phyloP scores from a whole-genome alignment of 306 rosid genomes.

The Inga laurina region DNA sequence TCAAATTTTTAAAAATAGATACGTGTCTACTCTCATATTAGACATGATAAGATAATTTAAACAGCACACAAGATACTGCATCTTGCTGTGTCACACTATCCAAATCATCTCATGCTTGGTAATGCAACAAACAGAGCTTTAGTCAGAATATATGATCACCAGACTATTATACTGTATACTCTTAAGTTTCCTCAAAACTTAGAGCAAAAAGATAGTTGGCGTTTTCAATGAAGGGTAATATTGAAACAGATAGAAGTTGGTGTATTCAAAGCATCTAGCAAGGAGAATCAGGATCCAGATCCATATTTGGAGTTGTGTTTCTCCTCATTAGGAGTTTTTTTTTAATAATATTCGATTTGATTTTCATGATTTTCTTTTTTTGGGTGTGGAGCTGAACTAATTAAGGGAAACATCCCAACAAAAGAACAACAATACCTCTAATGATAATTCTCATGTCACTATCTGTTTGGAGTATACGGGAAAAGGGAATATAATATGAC shows the following conservation, averaged over 20 bases:
- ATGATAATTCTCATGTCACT: slow-evolving; percentile 1
- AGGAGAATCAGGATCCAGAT: not conserved
- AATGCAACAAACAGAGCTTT: not conserved
- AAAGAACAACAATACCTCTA: not conserved
- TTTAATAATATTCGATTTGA: not conserved
- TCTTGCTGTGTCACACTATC: not conserved
- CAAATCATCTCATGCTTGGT: not conserved
- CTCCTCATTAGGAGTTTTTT: not conserved
- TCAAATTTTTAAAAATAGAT: not conserved
- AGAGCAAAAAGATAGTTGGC: not conserved
- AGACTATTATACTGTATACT: not conserved
- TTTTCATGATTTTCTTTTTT: not conserved
- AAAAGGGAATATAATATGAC: not conserved
- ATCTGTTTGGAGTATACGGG: not conserved
- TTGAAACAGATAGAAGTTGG: not conserved
- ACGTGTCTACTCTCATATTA: not conserved
- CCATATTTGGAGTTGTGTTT: not conserved
- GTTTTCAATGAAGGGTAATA: not conserved
- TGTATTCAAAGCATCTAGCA: not conserved
- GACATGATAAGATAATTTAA: not conserved
- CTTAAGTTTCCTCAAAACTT: not conserved
- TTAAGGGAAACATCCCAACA: not conserved
- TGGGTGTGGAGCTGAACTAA: not conserved
- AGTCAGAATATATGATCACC: not conserved
- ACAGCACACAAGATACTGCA: not conserved